These are phyloP conservation scores for Paramecium sonneborni DNA, from an alignment of 73 alveolate species.

Conservation along the genomic window DNA sequence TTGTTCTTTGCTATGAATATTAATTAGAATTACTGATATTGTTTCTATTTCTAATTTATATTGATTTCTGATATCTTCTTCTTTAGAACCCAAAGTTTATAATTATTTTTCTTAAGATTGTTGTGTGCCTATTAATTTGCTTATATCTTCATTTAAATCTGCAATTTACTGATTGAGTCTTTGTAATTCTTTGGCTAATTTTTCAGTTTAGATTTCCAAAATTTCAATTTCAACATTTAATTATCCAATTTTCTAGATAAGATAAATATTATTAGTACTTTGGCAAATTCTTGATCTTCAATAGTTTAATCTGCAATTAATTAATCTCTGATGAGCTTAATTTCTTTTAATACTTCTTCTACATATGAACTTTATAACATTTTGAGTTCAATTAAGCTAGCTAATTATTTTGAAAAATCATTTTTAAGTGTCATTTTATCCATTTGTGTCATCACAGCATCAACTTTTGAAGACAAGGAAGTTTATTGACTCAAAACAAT, in stretches of 20 bases:
- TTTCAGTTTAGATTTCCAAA: conserved; percentile 16
- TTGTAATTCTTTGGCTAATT: conserved; percentile 11
- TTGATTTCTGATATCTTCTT: conserved; percentile 47
- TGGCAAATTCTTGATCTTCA: conserved; percentile 46
- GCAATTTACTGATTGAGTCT: background rate
- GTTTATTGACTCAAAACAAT: background rate
- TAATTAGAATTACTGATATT: background rate
- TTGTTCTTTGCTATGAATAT: background rate
- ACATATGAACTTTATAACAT: conserved; percentile 43
- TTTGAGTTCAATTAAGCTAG: conserved; percentile 44
- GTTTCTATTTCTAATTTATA: conserved; percentile 9
- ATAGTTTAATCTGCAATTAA: conserved; percentile 9
- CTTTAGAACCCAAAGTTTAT: background rate
- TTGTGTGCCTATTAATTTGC: conserved; percentile 12
- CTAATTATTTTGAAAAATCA: conserved; percentile 38
- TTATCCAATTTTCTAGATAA: conserved; percentile 33
- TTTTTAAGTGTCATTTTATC: conserved; percentile 28
- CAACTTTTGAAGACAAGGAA: background rate
- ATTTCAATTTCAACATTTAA: conserved; percentile 53
- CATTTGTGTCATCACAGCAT: conserved; percentile 35
- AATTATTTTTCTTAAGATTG: background rate
- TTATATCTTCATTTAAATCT: conserved; percentile 8
- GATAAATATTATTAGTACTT: background rate
- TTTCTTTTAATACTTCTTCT: conserved; percentile 36
- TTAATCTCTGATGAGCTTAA: conserved; percentile 36